Evolutionary conservation across 139 green algal species (phyloP).

Genomic region (Micromonas commoda): DNA sequence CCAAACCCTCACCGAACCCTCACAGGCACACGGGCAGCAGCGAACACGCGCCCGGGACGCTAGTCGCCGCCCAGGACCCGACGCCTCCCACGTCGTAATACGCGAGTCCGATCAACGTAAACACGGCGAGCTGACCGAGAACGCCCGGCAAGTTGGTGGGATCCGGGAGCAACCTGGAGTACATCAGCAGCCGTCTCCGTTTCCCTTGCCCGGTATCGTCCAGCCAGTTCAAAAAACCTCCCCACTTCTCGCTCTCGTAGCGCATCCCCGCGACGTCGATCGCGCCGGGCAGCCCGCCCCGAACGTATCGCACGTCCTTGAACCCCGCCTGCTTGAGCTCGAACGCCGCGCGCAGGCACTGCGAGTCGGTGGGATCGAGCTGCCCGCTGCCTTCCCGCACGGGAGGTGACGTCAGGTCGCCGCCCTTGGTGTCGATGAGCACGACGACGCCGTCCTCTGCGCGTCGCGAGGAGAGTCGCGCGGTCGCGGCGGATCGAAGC

Average conservation of each 20-base stretch:
- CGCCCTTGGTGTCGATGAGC: not conserved
- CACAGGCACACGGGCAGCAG: not conserved
- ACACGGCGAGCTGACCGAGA: not conserved
- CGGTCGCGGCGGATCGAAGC: not conserved
- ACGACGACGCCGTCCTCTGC: not conserved
- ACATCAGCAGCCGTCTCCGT: not conserved
- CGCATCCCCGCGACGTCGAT: constrained; percentile 10
- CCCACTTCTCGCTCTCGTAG: constrained; percentile 10
- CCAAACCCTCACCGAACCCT: not conserved
- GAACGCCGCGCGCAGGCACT: not conserved
- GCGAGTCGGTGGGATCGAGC: not conserved
- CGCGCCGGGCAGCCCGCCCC: not conserved
- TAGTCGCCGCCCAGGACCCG: not conserved
- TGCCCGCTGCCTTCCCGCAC: not conserved
- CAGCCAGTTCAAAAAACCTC: not conserved
- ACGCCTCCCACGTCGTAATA: not conserved
- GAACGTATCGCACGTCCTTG: constrained; percentile 7
- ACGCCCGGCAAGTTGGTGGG: not conserved
- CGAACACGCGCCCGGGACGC: not conserved
- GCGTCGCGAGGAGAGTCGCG: not conserved
- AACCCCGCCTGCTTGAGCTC: not conserved
- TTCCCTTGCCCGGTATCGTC: not conserved
- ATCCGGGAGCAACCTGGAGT: constrained; percentile 4
- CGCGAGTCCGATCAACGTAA: not conserved
- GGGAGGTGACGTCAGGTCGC: not conserved